Conservation (phyloP, 2,329 filamentous ascomycete genomes). For the Lachnellula willkommii region DNA sequence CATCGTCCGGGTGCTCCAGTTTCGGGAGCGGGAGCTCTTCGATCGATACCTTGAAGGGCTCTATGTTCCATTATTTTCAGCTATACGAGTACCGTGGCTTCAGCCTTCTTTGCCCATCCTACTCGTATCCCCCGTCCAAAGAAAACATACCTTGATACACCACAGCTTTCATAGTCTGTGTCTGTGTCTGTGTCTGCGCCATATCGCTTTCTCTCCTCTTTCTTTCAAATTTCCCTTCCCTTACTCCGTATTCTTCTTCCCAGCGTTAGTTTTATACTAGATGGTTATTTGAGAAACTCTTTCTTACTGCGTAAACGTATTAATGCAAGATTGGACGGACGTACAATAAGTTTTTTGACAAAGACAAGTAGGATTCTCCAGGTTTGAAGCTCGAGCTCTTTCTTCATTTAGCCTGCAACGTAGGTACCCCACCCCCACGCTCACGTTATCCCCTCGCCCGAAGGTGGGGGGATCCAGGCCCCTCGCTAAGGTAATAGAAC, state of each 20-base stretch:
- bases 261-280: no score
- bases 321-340: no score
- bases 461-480: no score
- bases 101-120: background rate
- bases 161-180: conserved; percentile 22
- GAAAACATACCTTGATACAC: conserved; percentile 20
- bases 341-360: background rate
- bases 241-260: background rate
- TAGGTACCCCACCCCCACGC: no score
- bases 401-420: background rate
- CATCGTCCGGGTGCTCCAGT: conserved; percentile 46
- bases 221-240: background rate
- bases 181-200: conserved; percentile 8
- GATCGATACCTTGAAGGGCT: conserved; percentile 46
- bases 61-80: conserved; percentile 3
- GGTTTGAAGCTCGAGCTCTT: background rate
- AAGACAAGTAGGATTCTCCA: background rate
- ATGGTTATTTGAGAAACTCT: no score
- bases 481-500: no score
- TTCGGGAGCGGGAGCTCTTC: conserved; percentile 53
- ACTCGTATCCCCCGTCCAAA: background rate
- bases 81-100: background rate
- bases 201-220: conserved; percentile 7
- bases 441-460: no score
- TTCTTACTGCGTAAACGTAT: no score